phyloP scores from a whole-genome alignment of 257 asterid species.

The Gardenia jasminoides region DNA sequence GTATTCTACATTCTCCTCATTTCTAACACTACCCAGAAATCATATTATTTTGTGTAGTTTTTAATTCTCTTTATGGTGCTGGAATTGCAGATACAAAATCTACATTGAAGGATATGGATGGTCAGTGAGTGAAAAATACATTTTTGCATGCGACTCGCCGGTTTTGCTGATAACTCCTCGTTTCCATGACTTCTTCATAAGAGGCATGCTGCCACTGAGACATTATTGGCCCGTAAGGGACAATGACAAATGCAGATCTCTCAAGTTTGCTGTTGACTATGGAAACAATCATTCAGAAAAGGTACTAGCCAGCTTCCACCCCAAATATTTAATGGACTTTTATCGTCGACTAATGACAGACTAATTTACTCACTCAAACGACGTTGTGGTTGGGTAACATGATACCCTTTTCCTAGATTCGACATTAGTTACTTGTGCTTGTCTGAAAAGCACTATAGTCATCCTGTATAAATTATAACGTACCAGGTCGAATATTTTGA shows the following conservation, averaged over 20 bases:
- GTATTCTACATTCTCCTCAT: too few species aligned
- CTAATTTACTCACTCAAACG: neutral
- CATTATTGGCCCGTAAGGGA: conserved; percentile 88
- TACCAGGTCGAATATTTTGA: neutral
- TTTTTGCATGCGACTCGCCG: conserved; percentile 81
- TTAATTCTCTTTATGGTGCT: too few species aligned
- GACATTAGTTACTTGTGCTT: too few species aligned
- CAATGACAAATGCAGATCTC: conserved; percentile 62
- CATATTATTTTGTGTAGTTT: too few species aligned
- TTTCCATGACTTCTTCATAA: conserved; percentile 71
- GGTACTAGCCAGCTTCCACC: conserved; percentile 24
- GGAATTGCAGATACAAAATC: conserved; percentile 63
- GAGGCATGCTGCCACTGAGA: conserved; percentile 71
- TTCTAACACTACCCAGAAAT: too few species aligned
- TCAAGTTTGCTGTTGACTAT: conserved; percentile 82
- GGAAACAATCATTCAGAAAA: conserved; percentile 66
- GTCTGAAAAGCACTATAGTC: neutral
- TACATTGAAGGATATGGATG: conserved; percentile 89
- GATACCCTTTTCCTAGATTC: too few species aligned
- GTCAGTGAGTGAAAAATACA: conserved; percentile 89
- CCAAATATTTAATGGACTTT: too few species aligned
- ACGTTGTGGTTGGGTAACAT: too few species aligned
- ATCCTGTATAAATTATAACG: neutral
- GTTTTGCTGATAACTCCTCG: conserved; percentile 61
- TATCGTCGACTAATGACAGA: neutral